These are phyloP conservation scores for Physocladia obscura DNA, from an alignment of 192 early-diverging fungal genomes.

Conservation along the genomic window DNA sequence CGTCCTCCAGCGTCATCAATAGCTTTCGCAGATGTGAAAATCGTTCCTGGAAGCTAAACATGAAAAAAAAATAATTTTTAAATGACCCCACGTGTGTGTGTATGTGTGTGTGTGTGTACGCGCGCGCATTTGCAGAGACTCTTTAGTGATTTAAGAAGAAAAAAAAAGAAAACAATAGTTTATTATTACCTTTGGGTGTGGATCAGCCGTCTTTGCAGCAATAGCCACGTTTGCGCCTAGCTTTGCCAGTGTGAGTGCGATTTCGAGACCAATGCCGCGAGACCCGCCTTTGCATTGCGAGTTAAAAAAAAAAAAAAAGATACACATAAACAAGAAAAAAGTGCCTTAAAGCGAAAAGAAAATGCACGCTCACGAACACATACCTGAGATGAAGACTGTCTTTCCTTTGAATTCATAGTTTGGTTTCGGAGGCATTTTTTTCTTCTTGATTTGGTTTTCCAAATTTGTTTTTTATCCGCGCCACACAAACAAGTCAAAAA, in stretches of 20 bases:
- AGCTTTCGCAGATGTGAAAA: conserved; percentile 73
- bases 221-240: conserved; percentile 72
- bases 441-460: too few species aligned
- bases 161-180: conserved; percentile 9
- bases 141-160: too few species aligned
- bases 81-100: neutral
- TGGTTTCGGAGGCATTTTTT: neutral
- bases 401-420: conserved; percentile 15
- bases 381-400: conserved; percentile 24
- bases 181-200: conserved; percentile 54
- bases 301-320: too few species aligned
- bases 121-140: neutral
- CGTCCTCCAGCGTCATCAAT: conserved; percentile 73
- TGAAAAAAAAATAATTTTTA: neutral
- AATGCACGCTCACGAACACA: neutral
- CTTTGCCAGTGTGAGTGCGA: conserved; percentile 64
- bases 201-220: conserved; percentile 70
- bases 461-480: too few species aligned
- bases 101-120: neutral
- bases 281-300: conserved; percentile 14
- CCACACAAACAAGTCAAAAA: too few species aligned
- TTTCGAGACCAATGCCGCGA: conserved; percentile 78
- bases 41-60: conserved; percentile 75
- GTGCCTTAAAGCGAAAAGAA: neutral
- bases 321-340: too few species aligned